Base-by-base conservation (phyloP, 768 basidiomycete genomes). In the Hericium alpestre region DNA sequence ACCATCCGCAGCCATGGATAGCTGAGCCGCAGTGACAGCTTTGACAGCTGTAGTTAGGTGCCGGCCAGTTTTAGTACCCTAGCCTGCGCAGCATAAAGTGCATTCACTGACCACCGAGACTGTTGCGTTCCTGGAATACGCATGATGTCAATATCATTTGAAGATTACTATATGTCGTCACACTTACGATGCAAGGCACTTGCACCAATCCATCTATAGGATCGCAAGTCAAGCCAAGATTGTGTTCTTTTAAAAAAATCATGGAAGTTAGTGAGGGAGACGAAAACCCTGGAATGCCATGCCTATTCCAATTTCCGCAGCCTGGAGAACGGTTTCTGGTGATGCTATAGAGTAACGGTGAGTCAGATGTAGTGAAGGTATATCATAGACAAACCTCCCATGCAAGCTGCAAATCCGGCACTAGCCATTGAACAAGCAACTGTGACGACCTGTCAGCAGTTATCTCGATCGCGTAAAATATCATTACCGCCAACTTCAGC, bases 391-490 rank as follows among this genome's bases (percentile, higher is more conserved):
- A 62, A 65, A 81, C 86, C 88, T 58, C 94, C 94, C 86, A 96
- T 88, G 66, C 91, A 94, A 5, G 94, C 94, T 3, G 91, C 87
- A 65, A 95, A 94, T 0, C 90, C 94, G 49, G 86, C 93, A 55
- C 86, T 86, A 0, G 93, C 95, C 95, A 97, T 97, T 3, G 92
- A 91, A 65, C 91, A 92, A 1, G 95, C 94, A 43, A 97, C 95
- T 81, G 57, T 27, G 38, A 20, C 18, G 20, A 46, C 20, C 57
- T 13, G 18, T 49, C 27, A 22, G 13, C 43, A 8, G 1, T 46
- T 40, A 11, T 38, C 3, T 23, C 25, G 20, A 38, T 23, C 1
- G 22, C 3, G 15, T 7, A 3, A 18, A 54, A 12, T 12, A 22
- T 27, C 65, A 73, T 32, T 65, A 87, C 87, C 87, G 68, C 94